Evolutionary conservation across 2,329 filamentous ascomycete species (phyloP).

Genomic region (Orbilia quercus): DNA sequence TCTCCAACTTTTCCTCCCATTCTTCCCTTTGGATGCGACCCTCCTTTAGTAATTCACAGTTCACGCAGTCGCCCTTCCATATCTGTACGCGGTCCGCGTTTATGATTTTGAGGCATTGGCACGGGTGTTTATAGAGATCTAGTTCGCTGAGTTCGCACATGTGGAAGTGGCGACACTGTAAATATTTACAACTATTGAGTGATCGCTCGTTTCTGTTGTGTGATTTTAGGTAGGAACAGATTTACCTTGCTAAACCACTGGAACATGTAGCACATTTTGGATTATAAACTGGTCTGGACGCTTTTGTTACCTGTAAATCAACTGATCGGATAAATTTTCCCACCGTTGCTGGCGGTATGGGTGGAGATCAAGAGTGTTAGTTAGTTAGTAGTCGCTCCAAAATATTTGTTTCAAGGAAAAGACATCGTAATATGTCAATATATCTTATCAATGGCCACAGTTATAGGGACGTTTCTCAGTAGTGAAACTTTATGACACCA

Average conservation of each 20-base stretch:
- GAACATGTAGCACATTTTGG: conserved; percentile 44
- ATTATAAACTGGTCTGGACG: not conserved
- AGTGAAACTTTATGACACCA: too few species aligned
- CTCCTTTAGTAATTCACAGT: conserved; percentile 22
- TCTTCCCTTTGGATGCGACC: conserved; percentile 9
- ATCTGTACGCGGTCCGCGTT: conserved; percentile 32
- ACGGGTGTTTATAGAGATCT: conserved; percentile 43
- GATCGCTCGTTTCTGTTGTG: too few species aligned
- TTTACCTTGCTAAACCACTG: conserved; percentile 42
- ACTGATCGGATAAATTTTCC: too few species aligned
- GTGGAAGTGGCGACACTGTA: conserved; percentile 41
- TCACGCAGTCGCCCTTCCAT: conserved; percentile 12
- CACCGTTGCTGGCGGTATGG: too few species aligned
- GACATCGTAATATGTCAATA: too few species aligned
- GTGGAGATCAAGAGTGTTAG: too few species aligned
- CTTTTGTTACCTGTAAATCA: too few species aligned
- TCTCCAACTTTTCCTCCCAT: conserved; percentile 14
- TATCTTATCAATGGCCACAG: too few species aligned
- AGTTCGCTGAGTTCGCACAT: conserved; percentile 30
- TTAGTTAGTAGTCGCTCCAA: too few species aligned
- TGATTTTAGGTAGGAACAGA: too few species aligned
- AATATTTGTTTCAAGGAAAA: too few species aligned
- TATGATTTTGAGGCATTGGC: conserved; percentile 21
- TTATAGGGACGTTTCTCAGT: too few species aligned
- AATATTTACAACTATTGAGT: not conserved